A percentile compares a stretch with the other conserved stretches of the same genome.
Conservation (phyloP, 139 green algal genomes). For the Chlorella sorokiniana region DNA sequence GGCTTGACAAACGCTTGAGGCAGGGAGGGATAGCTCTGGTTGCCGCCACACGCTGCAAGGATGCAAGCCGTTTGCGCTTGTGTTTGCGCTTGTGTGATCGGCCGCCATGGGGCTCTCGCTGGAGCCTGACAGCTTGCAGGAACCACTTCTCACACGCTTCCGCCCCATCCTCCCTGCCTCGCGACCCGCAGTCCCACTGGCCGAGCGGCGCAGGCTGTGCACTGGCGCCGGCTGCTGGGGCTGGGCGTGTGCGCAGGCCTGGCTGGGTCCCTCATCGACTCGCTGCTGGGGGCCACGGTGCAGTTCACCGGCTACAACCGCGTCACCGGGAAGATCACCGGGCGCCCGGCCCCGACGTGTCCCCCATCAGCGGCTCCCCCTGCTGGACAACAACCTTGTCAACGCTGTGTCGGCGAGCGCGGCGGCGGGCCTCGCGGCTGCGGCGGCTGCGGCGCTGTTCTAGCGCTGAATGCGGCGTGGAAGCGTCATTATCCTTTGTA, state of each 20-base stretch:
- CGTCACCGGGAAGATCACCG: conserved; percentile 49
- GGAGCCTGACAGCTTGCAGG: too few relatives aligned
- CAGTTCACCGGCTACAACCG: conserved; percentile 88
- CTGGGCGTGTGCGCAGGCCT: conserved; percentile 75
- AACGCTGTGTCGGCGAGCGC: conserved; percentile 58
- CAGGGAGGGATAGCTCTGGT: too few relatives aligned
- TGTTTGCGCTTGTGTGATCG: too few relatives aligned
- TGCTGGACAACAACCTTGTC: conserved; percentile 66
- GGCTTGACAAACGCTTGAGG: too few relatives aligned
- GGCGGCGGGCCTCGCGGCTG: conserved; percentile 29
- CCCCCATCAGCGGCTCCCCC: conserved; percentile 46
- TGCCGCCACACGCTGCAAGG: too few relatives aligned
- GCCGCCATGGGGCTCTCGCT: too few relatives aligned
- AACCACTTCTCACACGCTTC: too few relatives aligned
- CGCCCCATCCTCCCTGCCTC: too few relatives aligned
- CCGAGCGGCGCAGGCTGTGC: background rate
- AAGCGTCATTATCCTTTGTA: background rate
- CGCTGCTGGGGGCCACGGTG: conserved; percentile 89
- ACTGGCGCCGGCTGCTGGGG: conserved; percentile 30
- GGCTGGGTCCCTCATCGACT: conserved; percentile 88
- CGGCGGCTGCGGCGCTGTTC: conserved; percentile 2
- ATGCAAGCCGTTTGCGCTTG: too few relatives aligned
- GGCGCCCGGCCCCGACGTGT: conserved; percentile 44
- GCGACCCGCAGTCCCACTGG: background rate
- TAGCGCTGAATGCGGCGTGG: background rate